Evolutionary conservation across 495 filamentous ascomycete genomes (phyloP).

Genomic region (Penicillium samsonianum): DNA sequence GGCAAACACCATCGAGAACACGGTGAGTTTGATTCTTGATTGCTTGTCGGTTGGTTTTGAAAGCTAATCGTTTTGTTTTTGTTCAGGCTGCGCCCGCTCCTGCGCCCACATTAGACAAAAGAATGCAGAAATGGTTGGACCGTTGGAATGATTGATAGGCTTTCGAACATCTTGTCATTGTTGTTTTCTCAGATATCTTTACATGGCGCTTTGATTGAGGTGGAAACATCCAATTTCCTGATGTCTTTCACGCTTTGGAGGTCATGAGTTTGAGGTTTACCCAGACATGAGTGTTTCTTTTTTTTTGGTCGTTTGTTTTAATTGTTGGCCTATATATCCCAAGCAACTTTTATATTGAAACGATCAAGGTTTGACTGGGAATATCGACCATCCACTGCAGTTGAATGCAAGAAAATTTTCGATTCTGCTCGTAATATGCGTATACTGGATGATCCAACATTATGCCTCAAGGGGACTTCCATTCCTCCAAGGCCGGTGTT

Average conservation of each 20-base stretch:
- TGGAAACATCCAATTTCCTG: background rate
- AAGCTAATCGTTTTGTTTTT: background rate
- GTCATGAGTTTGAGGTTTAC: background rate
- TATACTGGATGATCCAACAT: background rate
- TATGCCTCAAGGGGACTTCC: slow-evolving; percentile 17
- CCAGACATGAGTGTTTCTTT: background rate
- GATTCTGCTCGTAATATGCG: slow-evolving; percentile 9
- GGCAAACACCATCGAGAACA: slow-evolving; percentile 60
- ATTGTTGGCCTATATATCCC: slow-evolving; percentile 10
- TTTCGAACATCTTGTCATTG: slow-evolving; percentile 3
- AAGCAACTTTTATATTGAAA: slow-evolving; percentile 1
- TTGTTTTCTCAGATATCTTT: slow-evolving; percentile 4
- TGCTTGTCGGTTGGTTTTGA: background rate
- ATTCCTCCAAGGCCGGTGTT: slow-evolving; percentile 39
- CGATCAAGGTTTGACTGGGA: background rate
- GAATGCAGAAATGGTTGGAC: slow-evolving; percentile 39
- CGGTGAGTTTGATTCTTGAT: slow-evolving; percentile 48
- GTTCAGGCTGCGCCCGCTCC: slow-evolving; percentile 41
- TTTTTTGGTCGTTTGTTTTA: background rate
- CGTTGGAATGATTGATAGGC: slow-evolving; percentile 33
- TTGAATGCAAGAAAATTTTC: slow-evolving; percentile 4
- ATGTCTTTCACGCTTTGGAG: background rate
- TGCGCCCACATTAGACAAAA: slow-evolving; percentile 31
- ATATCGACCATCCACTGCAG: slow-evolving; percentile 1
- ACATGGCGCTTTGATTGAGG: background rate